Conservation (phyloP, 495 filamentous ascomycete species). For the Xylaria sp. region DNA sequence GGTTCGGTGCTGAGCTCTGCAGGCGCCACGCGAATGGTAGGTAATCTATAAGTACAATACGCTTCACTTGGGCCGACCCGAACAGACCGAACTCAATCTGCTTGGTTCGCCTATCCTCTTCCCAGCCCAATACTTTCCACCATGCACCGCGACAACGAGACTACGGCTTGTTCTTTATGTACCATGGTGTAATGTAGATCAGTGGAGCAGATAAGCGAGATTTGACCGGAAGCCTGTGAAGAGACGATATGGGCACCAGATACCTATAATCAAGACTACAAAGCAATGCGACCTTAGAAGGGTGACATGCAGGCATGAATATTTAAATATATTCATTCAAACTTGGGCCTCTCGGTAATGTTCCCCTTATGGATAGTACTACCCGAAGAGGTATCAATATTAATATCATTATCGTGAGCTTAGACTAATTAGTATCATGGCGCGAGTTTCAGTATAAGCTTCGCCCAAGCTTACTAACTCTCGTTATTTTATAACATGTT, state of each 20-base stretch:
- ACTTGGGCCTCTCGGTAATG: too few relatives aligned
- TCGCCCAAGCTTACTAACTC: background rate
- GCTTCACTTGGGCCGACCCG: background rate
- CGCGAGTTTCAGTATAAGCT: background rate
- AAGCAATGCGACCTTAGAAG: too few relatives aligned
- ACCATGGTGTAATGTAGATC: constrained; percentile 1
- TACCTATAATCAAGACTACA: too few relatives aligned
- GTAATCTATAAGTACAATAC: background rate
- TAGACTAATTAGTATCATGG: background rate
- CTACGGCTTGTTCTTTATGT: background rate
- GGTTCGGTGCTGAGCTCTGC: background rate
- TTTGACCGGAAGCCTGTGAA: too few relatives aligned
- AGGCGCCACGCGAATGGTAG: background rate
- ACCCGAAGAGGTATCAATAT: too few relatives aligned
- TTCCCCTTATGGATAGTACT: too few relatives aligned
- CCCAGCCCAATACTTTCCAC: background rate
- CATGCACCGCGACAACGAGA: constrained; percentile 1
- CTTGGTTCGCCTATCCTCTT: background rate
- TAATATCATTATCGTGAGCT: too few relatives aligned
- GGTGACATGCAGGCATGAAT: too few relatives aligned
- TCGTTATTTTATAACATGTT: background rate
- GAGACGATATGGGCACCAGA: too few relatives aligned
- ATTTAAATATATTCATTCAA: too few relatives aligned
- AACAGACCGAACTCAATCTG: background rate
- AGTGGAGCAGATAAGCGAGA: constrained; percentile 7